phyloP scores from a whole-genome alignment of 129 eudicot genomes.

The Flaveria bidentis region DNA sequence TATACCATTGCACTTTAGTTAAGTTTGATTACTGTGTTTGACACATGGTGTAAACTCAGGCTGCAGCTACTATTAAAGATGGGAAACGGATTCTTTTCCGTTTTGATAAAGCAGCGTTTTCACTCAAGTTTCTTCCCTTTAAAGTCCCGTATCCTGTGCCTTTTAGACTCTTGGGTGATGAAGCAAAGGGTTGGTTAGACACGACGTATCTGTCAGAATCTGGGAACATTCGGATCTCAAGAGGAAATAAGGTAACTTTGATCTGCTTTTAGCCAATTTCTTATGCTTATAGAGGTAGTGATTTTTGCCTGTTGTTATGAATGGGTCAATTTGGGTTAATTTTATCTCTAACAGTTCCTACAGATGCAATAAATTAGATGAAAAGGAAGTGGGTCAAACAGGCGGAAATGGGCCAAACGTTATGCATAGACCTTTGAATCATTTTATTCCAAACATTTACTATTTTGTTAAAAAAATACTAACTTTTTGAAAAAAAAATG shows the following conservation, averaged over 20 bases:
- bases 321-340: background rate
- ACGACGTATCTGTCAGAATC: constrained; percentile 87
- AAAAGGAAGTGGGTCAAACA: background rate
- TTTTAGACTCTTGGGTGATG: constrained; percentile 88
- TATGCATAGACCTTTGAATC: background rate
- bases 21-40: constrained; percentile 10
- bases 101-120: constrained; percentile 95
- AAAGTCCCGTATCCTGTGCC: constrained; percentile 98
- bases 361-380: background rate
- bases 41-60: constrained; percentile 46
- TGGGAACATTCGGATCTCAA: constrained; percentile 90
- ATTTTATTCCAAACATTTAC: background rate
- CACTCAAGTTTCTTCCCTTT: constrained; percentile 81
- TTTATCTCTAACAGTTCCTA: background rate
- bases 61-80: constrained; percentile 74
- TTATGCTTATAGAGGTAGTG: background rate
- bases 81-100: constrained; percentile 78
- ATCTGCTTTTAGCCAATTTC: constrained; percentile 1
- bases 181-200: constrained; percentile 98
- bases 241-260: constrained; percentile 87
- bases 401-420: background rate
- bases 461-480: constrained; percentile 1
- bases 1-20: background rate
- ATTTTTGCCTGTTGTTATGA: too few species aligned
- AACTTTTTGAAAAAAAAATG: background rate